phyloP scores from a whole-genome alignment of 208 protist species.

The Trypanosoma grayi region DNA sequence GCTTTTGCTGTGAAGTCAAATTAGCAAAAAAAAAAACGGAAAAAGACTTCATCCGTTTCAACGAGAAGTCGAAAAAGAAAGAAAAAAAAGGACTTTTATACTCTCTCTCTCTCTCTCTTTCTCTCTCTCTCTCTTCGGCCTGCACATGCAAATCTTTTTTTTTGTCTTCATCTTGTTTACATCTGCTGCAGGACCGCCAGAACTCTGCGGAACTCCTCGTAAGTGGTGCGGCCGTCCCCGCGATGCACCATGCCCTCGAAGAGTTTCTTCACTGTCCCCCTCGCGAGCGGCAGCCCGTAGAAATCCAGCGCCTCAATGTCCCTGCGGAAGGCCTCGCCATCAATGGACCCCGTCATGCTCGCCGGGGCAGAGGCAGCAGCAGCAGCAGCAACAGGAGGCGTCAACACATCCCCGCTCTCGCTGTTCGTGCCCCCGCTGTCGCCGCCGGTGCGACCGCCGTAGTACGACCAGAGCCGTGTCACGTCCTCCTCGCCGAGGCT shows the following conservation, averaged over 20 bases:
- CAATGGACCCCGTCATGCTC: conserved; percentile 7
- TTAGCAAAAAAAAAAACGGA: not conserved
- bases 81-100: conserved; percentile 17
- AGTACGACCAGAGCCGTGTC: conserved; percentile 55
- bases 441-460: conserved; percentile 20
- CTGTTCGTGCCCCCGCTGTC: not conserved
- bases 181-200: conserved; percentile 51
- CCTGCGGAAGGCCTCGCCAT: conserved; percentile 33
- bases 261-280: conserved; percentile 33
- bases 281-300: conserved; percentile 55
- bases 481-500: conserved; percentile 34
- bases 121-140: not conserved
- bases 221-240: conserved; percentile 42
- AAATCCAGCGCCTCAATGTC: conserved; percentile 60
- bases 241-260: conserved; percentile 39
- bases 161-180: conserved; percentile 16
- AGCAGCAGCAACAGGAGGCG: not conserved
- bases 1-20: not conserved
- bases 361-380: not conserved
- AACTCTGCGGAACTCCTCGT: conserved; percentile 46
- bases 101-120: not conserved
- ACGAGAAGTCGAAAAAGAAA: conserved; percentile 5
- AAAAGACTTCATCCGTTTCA: too few relatives aligned
- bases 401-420: not conserved
- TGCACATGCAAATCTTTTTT: not conserved